Percentiles rank a stretch among this genome's conserved stretches.
Evolutionary conservation across 768 basidiomycete species (phyloP).

Genomic region (Chiua virens): DNA sequence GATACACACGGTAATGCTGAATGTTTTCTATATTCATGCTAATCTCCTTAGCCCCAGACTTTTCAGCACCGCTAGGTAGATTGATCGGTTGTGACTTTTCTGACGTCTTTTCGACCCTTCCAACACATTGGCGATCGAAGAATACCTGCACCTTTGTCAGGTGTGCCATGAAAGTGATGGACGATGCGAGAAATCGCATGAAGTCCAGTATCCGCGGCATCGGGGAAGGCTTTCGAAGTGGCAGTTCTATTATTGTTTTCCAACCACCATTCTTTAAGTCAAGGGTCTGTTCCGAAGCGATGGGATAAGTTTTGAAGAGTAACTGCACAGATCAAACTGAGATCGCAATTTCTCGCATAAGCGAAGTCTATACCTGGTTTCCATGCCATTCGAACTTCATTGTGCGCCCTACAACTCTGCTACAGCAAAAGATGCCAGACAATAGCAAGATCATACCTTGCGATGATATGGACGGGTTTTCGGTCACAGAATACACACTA

Average conservation of each 20-base stretch:
- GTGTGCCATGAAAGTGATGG: slow-evolving; percentile 86
- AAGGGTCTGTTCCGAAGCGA: slow-evolving; percentile 39
- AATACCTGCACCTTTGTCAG: slow-evolving; percentile 74
- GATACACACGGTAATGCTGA: slow-evolving; percentile 56
- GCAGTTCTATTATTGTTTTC: slow-evolving; percentile 78
- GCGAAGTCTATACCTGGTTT: slow-evolving; percentile 43
- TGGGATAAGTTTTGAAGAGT: neutral
- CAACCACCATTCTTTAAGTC: slow-evolving; percentile 45
- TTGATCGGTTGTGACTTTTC: slow-evolving; percentile 48
- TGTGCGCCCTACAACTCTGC: slow-evolving; percentile 57
- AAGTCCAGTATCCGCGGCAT: slow-evolving; percentile 83
- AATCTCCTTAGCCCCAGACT: slow-evolving; percentile 43
- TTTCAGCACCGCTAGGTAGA: slow-evolving; percentile 54
- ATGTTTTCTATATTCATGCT: slow-evolving; percentile 71
- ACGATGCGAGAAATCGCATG: slow-evolving; percentile 84
- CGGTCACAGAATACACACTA: slow-evolving; percentile 73
- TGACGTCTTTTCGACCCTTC: slow-evolving; percentile 59
- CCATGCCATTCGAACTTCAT: slow-evolving; percentile 97
- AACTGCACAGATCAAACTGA: too few species aligned
- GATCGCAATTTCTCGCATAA: too few species aligned
- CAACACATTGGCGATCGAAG: slow-evolving; percentile 72
- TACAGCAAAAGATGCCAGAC: neutral
- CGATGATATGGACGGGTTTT: slow-evolving; percentile 74
- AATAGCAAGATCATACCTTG: slow-evolving; percentile 45
- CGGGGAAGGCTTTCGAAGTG: slow-evolving; percentile 70